Conservation (phyloP, 2,329 filamentous ascomycete species). For the Colletotrichum sojae region DNA sequence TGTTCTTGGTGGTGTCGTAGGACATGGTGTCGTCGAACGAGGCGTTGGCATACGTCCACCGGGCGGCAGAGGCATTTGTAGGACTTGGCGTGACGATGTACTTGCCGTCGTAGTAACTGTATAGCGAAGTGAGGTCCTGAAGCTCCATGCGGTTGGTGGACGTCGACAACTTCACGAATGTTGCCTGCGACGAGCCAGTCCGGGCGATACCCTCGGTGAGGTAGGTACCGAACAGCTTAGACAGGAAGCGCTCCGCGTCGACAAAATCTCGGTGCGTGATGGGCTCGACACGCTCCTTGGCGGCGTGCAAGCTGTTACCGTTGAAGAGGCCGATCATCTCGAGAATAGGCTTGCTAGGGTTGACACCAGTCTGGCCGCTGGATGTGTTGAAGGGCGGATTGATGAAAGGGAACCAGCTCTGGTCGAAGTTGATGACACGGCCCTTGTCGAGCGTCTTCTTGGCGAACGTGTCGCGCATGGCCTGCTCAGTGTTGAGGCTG, state of each 20-base stretch:
- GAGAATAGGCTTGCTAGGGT: neutral
- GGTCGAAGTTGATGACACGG: neutral
- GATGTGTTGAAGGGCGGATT: conserved; percentile 2
- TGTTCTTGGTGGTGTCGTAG: too few species aligned
- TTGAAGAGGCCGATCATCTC: conserved; percentile 2
- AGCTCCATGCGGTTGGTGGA: neutral
- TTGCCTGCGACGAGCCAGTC: neutral
- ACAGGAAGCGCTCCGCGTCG: conserved; percentile 9
- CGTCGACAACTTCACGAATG: neutral
- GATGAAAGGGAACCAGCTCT: neutral
- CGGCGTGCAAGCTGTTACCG: neutral
- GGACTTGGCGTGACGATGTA: too few species aligned
- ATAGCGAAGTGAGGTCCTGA: neutral
- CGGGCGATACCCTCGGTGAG: neutral
- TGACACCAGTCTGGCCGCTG: neutral
- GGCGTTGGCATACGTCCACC: too few species aligned
- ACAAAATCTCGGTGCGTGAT: conserved; percentile 4
- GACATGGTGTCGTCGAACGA: too few species aligned
- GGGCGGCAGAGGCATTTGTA: too few species aligned
- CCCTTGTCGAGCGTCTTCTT: neutral
- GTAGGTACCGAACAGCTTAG: conserved; percentile 15
- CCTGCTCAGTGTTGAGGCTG: neutral
- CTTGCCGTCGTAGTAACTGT: neutral
- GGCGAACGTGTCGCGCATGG: neutral
- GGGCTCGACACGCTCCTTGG: too few species aligned